Evolutionary conservation across 257 asterid genomes (phyloP), one percentile per base, ranked within the genome.

Genomic region (Verbascum thapsus): DNA sequence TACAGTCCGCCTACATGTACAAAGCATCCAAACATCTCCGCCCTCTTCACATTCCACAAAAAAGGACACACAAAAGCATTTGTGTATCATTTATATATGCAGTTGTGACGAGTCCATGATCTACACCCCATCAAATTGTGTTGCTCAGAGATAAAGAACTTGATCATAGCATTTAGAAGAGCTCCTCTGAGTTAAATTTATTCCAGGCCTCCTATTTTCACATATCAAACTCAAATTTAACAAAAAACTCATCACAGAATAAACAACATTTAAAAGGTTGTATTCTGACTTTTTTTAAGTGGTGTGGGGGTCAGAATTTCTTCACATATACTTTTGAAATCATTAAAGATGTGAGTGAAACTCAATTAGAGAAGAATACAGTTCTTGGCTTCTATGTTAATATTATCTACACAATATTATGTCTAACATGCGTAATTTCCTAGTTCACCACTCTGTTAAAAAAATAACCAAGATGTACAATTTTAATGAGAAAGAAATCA

Each of bases 171-270:
- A 20, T 65, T 82, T 83, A 94, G 86, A 88, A 94, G 71, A 94
- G 99, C 92, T 94, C 99, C 95, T 94, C 99, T 6, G 99, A 94
- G 79, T 90, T 94, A 35, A 94, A 88, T 74, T 94, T 94, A 81
- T 94, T 94, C 99, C 99, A 94, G 7, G 99, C 90, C 73, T 90
- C 99, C 99, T 94, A 62, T 79, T 72, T 61, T 40, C 49, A 68
- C 63, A 68, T 13, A 57, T 53, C 58, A 63, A 71, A 63, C 63
- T 57, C 70, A 13, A 69, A 54, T 45, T 73, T 62, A 78, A 59
- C n/a, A 4, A 56, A 35, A 6, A 59, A 20, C 42, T 20, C 71
- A 69, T 30, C 41, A 3, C 35, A 20, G 62, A 35, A 37, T 47
- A 68, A 7, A 52, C 38, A 15, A 26, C 32, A 32, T 10, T 44